These are phyloP conservation scores for Saccharomyces hybrid DNA, from an alignment of 1,139 yeast genomes.

Conservation along the genomic window DNA sequence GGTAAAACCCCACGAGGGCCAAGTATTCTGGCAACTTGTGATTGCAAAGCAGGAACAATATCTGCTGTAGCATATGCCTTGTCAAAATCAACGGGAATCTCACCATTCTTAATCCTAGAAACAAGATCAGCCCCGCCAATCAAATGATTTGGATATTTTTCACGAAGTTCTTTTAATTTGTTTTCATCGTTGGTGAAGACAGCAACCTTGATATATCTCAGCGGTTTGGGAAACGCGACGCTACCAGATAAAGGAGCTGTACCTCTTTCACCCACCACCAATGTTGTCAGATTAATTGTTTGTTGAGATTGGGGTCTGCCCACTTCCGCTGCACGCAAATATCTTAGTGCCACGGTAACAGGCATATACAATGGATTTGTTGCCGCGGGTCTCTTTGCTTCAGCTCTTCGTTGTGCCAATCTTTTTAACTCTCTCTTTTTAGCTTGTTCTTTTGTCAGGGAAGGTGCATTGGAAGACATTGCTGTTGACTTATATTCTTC, in stretches of 20 bases:
- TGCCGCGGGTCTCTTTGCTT: conserved; percentile 37
- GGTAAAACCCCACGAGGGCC: conserved; percentile 95
- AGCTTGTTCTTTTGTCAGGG: conserved; percentile 25
- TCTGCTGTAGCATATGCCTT: conserved; percentile 85
- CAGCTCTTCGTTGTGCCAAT: conserved; percentile 22
- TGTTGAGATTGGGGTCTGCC: conserved; percentile 68
- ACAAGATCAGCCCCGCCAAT: conserved; percentile 73
- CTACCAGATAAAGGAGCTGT: conserved; percentile 68
- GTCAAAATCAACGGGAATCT: conserved; percentile 52
- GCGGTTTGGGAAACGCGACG: conserved; percentile 66
- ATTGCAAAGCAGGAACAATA: conserved; percentile 50
- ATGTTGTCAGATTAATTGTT: conserved; percentile 58
- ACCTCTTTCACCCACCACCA: conserved; percentile 73
- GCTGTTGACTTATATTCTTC: conserved; percentile 11
- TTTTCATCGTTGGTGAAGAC: conserved; percentile 59
- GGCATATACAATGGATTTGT: conserved; percentile 62
- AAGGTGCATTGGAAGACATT: conserved; percentile 8
- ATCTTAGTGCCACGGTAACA: conserved; percentile 64
- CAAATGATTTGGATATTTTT: conserved; percentile 38
- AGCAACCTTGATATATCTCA: conserved; percentile 55
- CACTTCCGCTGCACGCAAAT: conserved; percentile 81
- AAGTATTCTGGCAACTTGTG: conserved; percentile 60
- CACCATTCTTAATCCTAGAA: conserved; percentile 52
- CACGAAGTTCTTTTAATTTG: conserved; percentile 45
- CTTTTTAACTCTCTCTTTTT: conserved; percentile 27